Conservation (phyloP, 768 basidiomycete species). For the Neoboletus brunneissimus region DNA sequence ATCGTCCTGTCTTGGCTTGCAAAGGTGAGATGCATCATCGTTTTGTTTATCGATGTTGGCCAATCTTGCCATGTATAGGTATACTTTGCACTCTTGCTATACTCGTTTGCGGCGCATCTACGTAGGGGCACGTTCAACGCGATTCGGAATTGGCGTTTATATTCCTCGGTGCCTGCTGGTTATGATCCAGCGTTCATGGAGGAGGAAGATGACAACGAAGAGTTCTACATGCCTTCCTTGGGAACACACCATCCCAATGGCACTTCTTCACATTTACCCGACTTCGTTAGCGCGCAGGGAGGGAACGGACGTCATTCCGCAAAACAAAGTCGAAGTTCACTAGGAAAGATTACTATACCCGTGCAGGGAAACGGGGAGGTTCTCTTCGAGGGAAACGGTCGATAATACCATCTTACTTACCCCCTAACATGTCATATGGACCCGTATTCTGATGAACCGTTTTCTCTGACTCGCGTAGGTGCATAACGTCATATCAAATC, state of each 20-base stretch:
- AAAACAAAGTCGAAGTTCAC: constrained; percentile 24
- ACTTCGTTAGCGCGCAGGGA: constrained; percentile 59
- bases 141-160: constrained; percentile 47
- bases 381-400: constrained; percentile 63
- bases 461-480: neutral
- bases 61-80: constrained; percentile 48
- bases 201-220: constrained; percentile 64
- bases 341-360: constrained; percentile 33
- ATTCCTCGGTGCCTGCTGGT: constrained; percentile 19
- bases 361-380: constrained; percentile 49
- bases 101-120: constrained; percentile 91
- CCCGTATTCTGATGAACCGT: constrained; percentile 3
- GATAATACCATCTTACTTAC: constrained; percentile 28
- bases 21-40: constrained; percentile 58
- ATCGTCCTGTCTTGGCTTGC: constrained; percentile 81
- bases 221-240: constrained; percentile 66
- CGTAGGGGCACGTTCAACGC: constrained; percentile 87
- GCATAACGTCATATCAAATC: neutral
- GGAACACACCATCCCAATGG: constrained; percentile 43
- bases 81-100: constrained; percentile 86
- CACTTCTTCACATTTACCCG: constrained; percentile 54
- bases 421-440: constrained; percentile 12
- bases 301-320: constrained; percentile 28
- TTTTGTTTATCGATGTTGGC: neutral
- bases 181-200: constrained; percentile 37